Percentiles rank a stretch among this genome's conserved stretches.
phyloP scores from a whole-genome alignment of 73 alveolate genomes.

The Paramecium caudatum region DNA sequence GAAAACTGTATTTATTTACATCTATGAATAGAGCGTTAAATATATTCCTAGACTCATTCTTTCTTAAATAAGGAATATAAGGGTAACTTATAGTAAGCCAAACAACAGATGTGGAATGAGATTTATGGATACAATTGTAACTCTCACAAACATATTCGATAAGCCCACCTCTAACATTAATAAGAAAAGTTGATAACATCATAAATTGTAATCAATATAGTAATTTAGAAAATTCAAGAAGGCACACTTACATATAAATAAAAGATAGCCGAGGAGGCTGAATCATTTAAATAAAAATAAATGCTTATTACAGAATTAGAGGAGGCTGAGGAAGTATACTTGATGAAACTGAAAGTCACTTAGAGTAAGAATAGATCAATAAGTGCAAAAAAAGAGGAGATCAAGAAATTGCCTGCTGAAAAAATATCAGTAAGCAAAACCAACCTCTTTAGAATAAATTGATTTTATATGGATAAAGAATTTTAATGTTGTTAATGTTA shows the following conservation, averaged over 20 bases:
- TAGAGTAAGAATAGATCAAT: slow-evolving; percentile 37
- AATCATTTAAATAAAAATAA: background rate
- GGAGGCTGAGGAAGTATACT: slow-evolving; percentile 17
- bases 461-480: slow-evolving; percentile 59
- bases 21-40: background rate
- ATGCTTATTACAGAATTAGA: slow-evolving; percentile 28
- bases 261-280: background rate
- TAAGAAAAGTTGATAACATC: background rate
- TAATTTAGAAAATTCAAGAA: slow-evolving; percentile 38
- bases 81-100: background rate
- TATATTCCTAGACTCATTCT: slow-evolving; percentile 25
- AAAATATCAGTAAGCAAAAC: slow-evolving; percentile 29
- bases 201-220: background rate
- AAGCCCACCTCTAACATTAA: slow-evolving; percentile 30
- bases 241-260: slow-evolving; percentile 11
- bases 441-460: slow-evolving; percentile 62
- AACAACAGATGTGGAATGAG: slow-evolving; percentile 8
- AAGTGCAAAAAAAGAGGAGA: slow-evolving; percentile 63
- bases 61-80: slow-evolving; percentile 43
- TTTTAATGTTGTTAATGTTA: slow-evolving; percentile 56
- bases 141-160: slow-evolving; percentile 28
- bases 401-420: background rate
- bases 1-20: slow-evolving; percentile 4
- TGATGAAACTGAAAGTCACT: slow-evolving; percentile 30
- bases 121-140: background rate